Evolutionary conservation across 176 grass and related monocot genomes (phyloP).

Genomic region (Ananas comosus): DNA sequence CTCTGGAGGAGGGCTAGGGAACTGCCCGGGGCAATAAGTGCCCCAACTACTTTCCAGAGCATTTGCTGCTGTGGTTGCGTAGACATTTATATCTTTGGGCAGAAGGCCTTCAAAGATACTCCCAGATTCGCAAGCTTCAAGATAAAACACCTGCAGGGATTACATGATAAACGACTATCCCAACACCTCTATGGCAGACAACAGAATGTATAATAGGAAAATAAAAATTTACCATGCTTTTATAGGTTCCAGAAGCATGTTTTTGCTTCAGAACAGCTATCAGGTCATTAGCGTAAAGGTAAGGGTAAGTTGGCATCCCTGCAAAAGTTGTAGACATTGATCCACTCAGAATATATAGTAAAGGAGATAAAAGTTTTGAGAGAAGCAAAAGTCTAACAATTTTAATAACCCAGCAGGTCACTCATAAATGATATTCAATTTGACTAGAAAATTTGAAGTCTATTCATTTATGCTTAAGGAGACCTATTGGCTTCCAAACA

Average conservation of each 20-base stretch:
- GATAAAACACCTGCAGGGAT: constrained; percentile 76
- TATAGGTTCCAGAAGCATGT: constrained; percentile 72
- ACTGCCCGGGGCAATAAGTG: constrained; percentile 81
- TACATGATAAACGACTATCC: constrained; percentile 7
- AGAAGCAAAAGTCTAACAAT: no score
- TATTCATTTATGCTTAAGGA: no score
- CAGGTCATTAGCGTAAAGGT: constrained; percentile 86
- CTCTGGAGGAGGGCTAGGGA: constrained; percentile 50
- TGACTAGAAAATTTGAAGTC: no score
- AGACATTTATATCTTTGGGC: constrained; percentile 65
- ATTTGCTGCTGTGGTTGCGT: constrained; percentile 85
- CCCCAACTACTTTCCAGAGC: constrained; percentile 94
- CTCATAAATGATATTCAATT: no score
- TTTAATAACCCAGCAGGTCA: no score
- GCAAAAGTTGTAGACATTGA: constrained; percentile 7
- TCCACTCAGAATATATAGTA: neutral
- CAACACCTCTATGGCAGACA: constrained; percentile 17
- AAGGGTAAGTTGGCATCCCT: constrained; percentile 99
- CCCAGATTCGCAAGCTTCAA: constrained; percentile 97
- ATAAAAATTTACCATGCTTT: constrained; percentile 63
- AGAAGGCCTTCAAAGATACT: constrained; percentile 95
- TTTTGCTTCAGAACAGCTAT: constrained; percentile 79
- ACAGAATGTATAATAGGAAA: neutral
- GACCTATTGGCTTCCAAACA: no score
- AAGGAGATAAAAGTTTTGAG: no score